These are phyloP conservation scores for Paxillus rubicundulus DNA, from an alignment of 768 basidiomycete species.

Conservation along the genomic window DNA sequence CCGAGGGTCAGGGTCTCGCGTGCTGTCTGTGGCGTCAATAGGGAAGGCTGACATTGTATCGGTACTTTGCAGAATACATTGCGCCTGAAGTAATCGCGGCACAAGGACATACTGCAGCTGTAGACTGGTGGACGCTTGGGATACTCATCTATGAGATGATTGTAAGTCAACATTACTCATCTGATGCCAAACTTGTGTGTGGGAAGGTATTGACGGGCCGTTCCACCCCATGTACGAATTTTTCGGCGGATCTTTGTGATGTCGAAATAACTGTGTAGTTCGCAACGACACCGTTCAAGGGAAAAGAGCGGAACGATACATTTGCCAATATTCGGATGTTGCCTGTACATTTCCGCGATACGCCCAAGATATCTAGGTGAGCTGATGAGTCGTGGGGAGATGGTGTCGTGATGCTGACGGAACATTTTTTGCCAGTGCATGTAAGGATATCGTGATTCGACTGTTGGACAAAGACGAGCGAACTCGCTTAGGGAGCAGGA, in stretches of 20 bases:
- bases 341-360: slow-evolving; percentile 84
- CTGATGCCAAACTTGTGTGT: slow-evolving; percentile 13
- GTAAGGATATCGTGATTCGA: slow-evolving; percentile 85
- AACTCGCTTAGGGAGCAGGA: slow-evolving; percentile 84
- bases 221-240: slow-evolving; percentile 18
- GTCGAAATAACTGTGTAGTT: slow-evolving; percentile 53
- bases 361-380: slow-evolving; percentile 73
- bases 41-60: slow-evolving; percentile 1
- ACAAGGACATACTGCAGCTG: slow-evolving; percentile 94
- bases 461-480: slow-evolving; percentile 91
- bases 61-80: slow-evolving; percentile 78
- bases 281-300: slow-evolving; percentile 99
- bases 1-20: slow-evolving; percentile 69
- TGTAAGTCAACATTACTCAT: slow-evolving; percentile 54
- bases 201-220: slow-evolving; percentile 36
- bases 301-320: slow-evolving; percentile 88
- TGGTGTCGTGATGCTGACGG: slow-evolving; percentile 10
- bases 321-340: slow-evolving; percentile 92
- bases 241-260: slow-evolving; percentile 22
- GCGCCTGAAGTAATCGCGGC: slow-evolving; percentile 98
- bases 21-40: slow-evolving; percentile 8
- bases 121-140: slow-evolving; percentile 99
- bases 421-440: slow-evolving; percentile 49
- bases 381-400: slow-evolving; percentile 25
- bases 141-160: slow-evolving; percentile 99